Evolutionary conservation across 2,329 filamentous ascomycete genomes (phyloP).

Genomic region (Colletotrichum orchidophilum): DNA sequence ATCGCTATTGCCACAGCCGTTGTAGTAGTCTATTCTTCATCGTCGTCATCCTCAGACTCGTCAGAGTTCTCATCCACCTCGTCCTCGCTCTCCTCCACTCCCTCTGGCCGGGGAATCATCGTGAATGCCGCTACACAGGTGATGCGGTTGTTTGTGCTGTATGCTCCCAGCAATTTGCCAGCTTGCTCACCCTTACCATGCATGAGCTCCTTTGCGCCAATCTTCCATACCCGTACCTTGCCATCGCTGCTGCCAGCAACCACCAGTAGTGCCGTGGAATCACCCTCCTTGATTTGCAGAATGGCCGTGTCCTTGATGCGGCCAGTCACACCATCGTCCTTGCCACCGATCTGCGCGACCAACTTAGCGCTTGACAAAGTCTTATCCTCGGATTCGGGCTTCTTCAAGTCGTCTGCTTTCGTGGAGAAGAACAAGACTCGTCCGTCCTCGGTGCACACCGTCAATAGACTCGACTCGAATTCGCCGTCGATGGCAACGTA

Average conservation of each 20-base stretch:
- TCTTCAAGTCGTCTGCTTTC: slow-evolving; percentile 55
- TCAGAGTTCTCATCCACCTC: slow-evolving; percentile 56
- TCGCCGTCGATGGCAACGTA: slow-evolving; percentile 69
- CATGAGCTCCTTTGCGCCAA: slow-evolving; percentile 56
- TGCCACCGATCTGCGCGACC: slow-evolving; percentile 82
- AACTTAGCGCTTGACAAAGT: slow-evolving; percentile 68
- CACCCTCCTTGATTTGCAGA: slow-evolving; percentile 54
- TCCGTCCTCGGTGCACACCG: slow-evolving; percentile 90
- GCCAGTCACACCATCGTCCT: slow-evolving; percentile 69
- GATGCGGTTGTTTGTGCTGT: slow-evolving; percentile 87
- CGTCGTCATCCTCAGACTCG: slow-evolving; percentile 47
- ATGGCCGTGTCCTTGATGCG: slow-evolving; percentile 91
- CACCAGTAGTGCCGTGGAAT: slow-evolving; percentile 60
- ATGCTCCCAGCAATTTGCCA: slow-evolving; percentile 77
- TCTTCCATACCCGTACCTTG: slow-evolving; percentile 79
- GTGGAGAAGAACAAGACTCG: slow-evolving; percentile 86
- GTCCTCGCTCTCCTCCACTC: slow-evolving; percentile 67
- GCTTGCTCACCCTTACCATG: slow-evolving; percentile 49
- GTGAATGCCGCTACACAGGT: slow-evolving; percentile 88
- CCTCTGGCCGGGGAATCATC: slow-evolving; percentile 77
- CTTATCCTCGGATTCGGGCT: slow-evolving; percentile 39
- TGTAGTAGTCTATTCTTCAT: slow-evolving; percentile 40
- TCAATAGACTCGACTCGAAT: slow-evolving; percentile 67
- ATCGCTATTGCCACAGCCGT: background rate
- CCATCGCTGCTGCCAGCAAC: slow-evolving; percentile 88